Evolutionary conservation across 257 asterid species (phyloP).

Genomic region (Cordia subcordata): DNA sequence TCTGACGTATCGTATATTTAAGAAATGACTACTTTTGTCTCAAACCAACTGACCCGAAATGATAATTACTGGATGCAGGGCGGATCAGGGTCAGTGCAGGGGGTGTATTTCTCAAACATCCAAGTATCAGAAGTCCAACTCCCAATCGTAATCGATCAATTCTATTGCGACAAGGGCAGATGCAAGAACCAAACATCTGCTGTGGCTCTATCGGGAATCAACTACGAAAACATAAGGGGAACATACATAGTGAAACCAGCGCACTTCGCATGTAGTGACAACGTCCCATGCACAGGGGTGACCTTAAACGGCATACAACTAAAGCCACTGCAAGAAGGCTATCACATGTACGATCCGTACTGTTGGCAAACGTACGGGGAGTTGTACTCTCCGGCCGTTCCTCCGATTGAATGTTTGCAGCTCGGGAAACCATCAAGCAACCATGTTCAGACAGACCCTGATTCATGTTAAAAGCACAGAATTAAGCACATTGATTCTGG

Average conservation of each 20-base stretch:
- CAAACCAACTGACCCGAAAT: neutral
- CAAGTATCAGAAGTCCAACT: constrained; percentile 72
- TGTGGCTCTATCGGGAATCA: constrained; percentile 76
- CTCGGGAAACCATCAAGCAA: constrained; percentile 69
- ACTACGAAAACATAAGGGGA: constrained; percentile 65
- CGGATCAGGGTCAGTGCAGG: constrained; percentile 80
- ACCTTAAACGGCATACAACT: constrained; percentile 53
- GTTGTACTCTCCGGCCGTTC: constrained; percentile 60
- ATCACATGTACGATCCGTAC: constrained; percentile 77
- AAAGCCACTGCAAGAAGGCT: constrained; percentile 49
- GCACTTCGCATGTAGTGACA: constrained; percentile 87
- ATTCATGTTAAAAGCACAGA: constrained; percentile 68
- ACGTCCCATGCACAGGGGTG: constrained; percentile 67
- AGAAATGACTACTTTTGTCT: too few relatives aligned
- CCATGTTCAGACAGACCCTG: constrained; percentile 51
- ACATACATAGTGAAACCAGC: constrained; percentile 87
- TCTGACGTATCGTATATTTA: too few relatives aligned
- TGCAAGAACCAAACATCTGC: constrained; percentile 81
- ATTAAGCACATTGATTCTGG: too few relatives aligned
- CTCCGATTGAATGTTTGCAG: constrained; percentile 63
- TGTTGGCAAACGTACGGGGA: constrained; percentile 90
- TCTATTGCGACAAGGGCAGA: constrained; percentile 62
- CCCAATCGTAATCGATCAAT: constrained; percentile 87
- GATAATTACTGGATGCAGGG: constrained; percentile 47
- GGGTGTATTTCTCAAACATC: constrained; percentile 71